phyloP scores from a whole-genome alignment of 2,329 filamentous ascomycete species.

The Colletotrichum simmondsii region DNA sequence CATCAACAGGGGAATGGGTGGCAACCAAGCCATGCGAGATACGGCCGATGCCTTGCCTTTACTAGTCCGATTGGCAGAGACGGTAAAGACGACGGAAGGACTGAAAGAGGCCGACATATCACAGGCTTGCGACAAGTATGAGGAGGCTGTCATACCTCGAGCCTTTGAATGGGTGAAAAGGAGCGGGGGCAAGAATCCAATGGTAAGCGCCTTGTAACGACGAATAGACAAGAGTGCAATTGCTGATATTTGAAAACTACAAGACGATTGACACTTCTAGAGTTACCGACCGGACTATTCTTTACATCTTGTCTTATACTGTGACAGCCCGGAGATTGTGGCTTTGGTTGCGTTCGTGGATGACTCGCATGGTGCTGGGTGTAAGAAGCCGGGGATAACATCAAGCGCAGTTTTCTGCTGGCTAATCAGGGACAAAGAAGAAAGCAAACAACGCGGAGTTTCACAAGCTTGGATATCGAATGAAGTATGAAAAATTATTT shows the following conservation, averaged over 20 bases:
- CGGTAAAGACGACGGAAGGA: too few species aligned
- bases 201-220: not conserved
- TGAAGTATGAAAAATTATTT: not conserved
- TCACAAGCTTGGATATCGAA: not conserved
- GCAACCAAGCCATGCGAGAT: not conserved
- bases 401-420: too few species aligned
- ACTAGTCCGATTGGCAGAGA: not conserved
- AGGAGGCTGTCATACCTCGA: not conserved
- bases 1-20: not conserved
- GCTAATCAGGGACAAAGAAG: too few species aligned
- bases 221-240: not conserved
- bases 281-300: not conserved
- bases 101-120: not conserved
- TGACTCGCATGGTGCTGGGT: not conserved
- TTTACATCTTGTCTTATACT: not conserved
- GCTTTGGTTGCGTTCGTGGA: not conserved
- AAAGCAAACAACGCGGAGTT: not conserved
- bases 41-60: not conserved
- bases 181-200: not conserved
- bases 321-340: not conserved
- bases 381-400: too few species aligned
- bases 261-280: not conserved
- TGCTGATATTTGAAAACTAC: not conserved
- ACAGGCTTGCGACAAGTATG: not conserved
- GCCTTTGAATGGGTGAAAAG: not conserved